A percentile compares a stretch with the other conserved stretches of the same genome.
Evolutionary conservation across 805 yeast species (phyloP).

Genomic region (Candida koratica): DNA sequence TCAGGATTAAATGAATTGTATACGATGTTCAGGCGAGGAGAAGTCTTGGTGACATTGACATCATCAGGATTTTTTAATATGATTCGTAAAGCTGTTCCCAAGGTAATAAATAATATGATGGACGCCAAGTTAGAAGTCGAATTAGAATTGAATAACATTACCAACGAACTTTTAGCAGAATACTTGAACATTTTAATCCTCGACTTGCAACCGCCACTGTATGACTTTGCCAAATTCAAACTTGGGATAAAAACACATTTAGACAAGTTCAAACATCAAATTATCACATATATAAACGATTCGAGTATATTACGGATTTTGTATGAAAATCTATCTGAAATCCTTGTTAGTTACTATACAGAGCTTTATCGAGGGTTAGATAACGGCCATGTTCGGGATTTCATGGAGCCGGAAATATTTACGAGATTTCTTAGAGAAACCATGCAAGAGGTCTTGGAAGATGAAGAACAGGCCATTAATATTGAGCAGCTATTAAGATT

Average conservation of each 20-base stretch:
- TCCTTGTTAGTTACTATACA: constrained; percentile 38
- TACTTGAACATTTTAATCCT: constrained; percentile 39
- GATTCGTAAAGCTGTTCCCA: constrained; percentile 70
- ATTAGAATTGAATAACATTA: constrained; percentile 64
- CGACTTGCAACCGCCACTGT: constrained; percentile 1
- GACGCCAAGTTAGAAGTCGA: constrained; percentile 74
- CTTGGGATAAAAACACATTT: constrained; percentile 49
- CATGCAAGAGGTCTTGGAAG: constrained; percentile 16
- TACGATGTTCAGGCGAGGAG: constrained; percentile 33
- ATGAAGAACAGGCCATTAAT: too few relatives aligned
- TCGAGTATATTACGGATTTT: constrained; percentile 33
- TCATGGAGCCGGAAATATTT: constrained; percentile 26
- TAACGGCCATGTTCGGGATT: constrained; percentile 25
- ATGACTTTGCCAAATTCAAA: constrained; percentile 32
- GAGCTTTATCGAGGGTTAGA: constrained; percentile 20
- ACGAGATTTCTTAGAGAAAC: constrained; percentile 12
- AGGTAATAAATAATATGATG: constrained; percentile 73
- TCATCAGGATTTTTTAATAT: constrained; percentile 40
- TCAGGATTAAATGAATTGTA: constrained; percentile 55
- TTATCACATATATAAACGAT: constrained; percentile 56
- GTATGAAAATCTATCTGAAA: constrained; percentile 34
- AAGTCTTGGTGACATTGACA: constrained; percentile 41
- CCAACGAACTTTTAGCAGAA: constrained; percentile 62
- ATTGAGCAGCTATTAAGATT: constrained; percentile 15
- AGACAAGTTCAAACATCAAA: constrained; percentile 52